phyloP scores from a whole-genome alignment of 495 filamentous ascomycete genomes.

The Articulospora tetracladia region DNA sequence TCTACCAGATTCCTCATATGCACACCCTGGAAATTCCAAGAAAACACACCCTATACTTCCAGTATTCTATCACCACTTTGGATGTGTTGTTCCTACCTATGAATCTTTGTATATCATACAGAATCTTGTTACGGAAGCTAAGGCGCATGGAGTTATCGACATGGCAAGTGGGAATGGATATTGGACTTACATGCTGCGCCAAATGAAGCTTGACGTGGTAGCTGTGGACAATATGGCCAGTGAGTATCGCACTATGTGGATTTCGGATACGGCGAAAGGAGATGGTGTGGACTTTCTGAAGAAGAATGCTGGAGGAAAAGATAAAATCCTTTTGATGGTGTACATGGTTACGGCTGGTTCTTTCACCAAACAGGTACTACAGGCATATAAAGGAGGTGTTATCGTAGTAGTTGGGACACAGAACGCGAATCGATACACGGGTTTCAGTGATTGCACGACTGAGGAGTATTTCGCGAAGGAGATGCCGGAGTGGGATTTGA shows the following conservation, averaged over 20 bases:
- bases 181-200: conserved; percentile 56
- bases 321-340: conserved; percentile 51
- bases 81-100: conserved; percentile 55
- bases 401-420: conserved; percentile 61
- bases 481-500: conserved; percentile 35
- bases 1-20: conserved; percentile 11
- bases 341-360: conserved; percentile 54
- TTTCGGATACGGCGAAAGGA: conserved; percentile 47
- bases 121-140: conserved; percentile 27
- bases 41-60: conserved; percentile 53
- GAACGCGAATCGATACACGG: conserved; percentile 61
- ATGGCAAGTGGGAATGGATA: conserved; percentile 59
- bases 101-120: conserved; percentile 47
- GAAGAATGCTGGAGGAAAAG: conserved; percentile 32
- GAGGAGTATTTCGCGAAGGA: conserved; percentile 51
- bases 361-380: conserved; percentile 50
- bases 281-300: conserved; percentile 45
- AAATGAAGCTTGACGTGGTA: conserved; percentile 33
- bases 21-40: conserved; percentile 26
- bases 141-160: conserved; percentile 40
- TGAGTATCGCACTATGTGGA: conserved; percentile 54
- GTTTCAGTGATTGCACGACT: conserved; percentile 47
- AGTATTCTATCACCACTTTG: conserved; percentile 66
- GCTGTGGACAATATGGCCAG: conserved; percentile 52
- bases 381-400: conserved; percentile 51